phyloP scores from a whole-genome alignment of 2,329 filamentous ascomycete species.

The Colletotrichum liriopes region DNA sequence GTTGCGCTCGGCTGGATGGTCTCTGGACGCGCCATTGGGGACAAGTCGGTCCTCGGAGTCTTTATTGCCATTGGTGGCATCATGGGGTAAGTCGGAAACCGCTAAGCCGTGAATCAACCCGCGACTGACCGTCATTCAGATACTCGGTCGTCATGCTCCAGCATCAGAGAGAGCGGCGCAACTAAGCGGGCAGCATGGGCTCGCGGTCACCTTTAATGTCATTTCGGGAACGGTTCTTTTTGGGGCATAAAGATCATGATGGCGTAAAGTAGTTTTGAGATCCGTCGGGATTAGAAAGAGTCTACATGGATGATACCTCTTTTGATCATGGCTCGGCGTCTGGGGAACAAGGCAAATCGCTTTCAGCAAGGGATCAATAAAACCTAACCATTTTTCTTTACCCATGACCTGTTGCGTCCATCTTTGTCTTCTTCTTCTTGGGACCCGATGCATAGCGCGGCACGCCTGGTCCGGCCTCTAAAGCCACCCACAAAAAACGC shows the following conservation, averaged over 20 bases:
- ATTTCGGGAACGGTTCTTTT: conserved; percentile 16
- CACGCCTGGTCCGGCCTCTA: neutral
- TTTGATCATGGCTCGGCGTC: conserved; percentile 35
- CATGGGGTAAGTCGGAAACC: conserved; percentile 64
- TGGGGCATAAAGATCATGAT: conserved; percentile 12
- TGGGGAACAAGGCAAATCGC: conserved; percentile 3
- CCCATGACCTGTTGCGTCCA: conserved; percentile 1
- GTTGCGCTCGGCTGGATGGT: conserved; percentile 75
- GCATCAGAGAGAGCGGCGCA: conserved; percentile 50
- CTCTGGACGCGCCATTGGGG: conserved; percentile 69
- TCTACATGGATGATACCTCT: conserved; percentile 39
- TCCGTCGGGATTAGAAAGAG: conserved; percentile 26
- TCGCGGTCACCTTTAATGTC: conserved; percentile 17
- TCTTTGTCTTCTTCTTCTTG: no score
- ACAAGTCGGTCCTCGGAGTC: conserved; percentile 70
- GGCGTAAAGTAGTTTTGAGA: conserved; percentile 29
- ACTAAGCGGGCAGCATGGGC: conserved; percentile 20
- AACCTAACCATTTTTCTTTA: neutral
- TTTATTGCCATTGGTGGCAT: conserved; percentile 71
- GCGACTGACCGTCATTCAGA: conserved; percentile 49
- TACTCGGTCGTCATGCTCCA: conserved; percentile 66
- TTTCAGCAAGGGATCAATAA: neutral
- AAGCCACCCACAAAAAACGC: conserved; percentile 22
- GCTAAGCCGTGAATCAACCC: neutral
- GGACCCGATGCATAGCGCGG: neutral